A percentile compares a stretch with the other conserved stretches of the same genome.
These are phyloP conservation scores for Gnaphalium uliginosum DNA, from an alignment of 129 eudicot genomes.

Conservation along the genomic window DNA sequence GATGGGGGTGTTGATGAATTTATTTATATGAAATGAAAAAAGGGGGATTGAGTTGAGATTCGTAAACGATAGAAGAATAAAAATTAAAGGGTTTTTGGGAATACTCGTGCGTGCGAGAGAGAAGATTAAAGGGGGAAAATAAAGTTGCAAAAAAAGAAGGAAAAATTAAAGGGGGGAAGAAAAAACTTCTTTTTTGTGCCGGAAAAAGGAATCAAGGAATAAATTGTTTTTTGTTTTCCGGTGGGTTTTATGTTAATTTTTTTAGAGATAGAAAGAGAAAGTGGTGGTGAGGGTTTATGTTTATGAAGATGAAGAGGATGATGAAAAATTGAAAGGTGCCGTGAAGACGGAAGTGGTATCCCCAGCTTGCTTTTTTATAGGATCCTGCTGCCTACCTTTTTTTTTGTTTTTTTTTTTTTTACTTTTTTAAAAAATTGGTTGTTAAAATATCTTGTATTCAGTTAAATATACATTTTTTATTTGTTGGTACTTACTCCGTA, in stretches of 20 bases:
- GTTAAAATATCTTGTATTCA: background rate
- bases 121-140: slow-evolving; percentile 22
- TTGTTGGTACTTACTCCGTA: background rate
- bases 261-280: slow-evolving; percentile 25
- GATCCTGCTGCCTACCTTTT: slow-evolving; percentile 46
- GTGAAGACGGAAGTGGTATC: slow-evolving; percentile 37
- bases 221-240: slow-evolving; percentile 15
- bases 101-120: slow-evolving; percentile 40
- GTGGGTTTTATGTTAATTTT: slow-evolving; percentile 4
- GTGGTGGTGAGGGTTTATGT: slow-evolving; percentile 31
- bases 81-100: slow-evolving; percentile 20
- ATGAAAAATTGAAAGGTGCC: slow-evolving; percentile 7
- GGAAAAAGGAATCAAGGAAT: slow-evolving; percentile 27
- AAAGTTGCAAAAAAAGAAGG: slow-evolving; percentile 37
- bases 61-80: slow-evolving; percentile 32
- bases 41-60: slow-evolving; percentile 34
- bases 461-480: too few relatives aligned
- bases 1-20: background rate
- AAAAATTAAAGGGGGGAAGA: slow-evolving; percentile 14
- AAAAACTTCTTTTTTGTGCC: slow-evolving; percentile 32
- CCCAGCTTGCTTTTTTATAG: slow-evolving; percentile 56
- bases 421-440: background rate
- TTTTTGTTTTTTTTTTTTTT: background rate
- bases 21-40: slow-evolving; percentile 20
- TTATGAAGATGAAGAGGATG: slow-evolving; percentile 25